Percentiles rank a stretch among this genome's conserved stretches.
Evolutionary conservation across 2,329 filamentous ascomycete genomes (phyloP).

Genomic region (Diaporthe ampelina): DNA sequence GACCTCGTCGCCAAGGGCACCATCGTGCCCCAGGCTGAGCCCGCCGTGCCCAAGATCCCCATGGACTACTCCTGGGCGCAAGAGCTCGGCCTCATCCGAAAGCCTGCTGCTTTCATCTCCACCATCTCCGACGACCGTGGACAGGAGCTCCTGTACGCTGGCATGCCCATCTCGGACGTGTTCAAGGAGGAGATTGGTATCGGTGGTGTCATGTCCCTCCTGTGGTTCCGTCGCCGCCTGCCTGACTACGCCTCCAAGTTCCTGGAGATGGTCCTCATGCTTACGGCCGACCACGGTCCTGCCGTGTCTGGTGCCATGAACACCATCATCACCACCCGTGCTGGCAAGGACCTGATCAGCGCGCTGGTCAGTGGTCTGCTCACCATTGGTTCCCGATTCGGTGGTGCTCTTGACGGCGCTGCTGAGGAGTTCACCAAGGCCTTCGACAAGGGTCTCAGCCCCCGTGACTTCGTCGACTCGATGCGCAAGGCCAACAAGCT

Average conservation of each 20-base stretch:
- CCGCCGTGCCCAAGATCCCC: slow-evolving; percentile 96
- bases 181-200: slow-evolving; percentile 99
- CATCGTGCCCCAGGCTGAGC: slow-evolving; percentile 89
- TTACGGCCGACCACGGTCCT: slow-evolving; percentile 98
- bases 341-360: slow-evolving; percentile 97
- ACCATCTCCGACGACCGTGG: slow-evolving; percentile 99
- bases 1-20: slow-evolving; percentile 87
- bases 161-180: slow-evolving; percentile 99
- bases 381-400: slow-evolving; percentile 98
- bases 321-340: slow-evolving; percentile 99
- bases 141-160: slow-evolving; percentile 97
- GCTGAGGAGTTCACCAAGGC: slow-evolving; percentile 99
- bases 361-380: slow-evolving; percentile 96
- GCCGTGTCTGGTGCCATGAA: slow-evolving; percentile 99
- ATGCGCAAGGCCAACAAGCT: slow-evolving; percentile 99
- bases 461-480: slow-evolving; percentile 97
- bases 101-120: slow-evolving; percentile 99
- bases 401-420: slow-evolving; percentile 97
- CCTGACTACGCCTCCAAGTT: slow-evolving; percentile 98
- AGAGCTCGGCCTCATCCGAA: slow-evolving; percentile 98
- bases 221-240: slow-evolving; percentile 99
- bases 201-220: slow-evolving; percentile 98
- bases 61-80: slow-evolving; percentile 99
- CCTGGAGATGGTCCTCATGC: slow-evolving; percentile 99
- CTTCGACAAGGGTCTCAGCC: slow-evolving; percentile 97